Conservation (phyloP, 805 yeast species). For the Schizosaccharomyces octosporus region DNA sequence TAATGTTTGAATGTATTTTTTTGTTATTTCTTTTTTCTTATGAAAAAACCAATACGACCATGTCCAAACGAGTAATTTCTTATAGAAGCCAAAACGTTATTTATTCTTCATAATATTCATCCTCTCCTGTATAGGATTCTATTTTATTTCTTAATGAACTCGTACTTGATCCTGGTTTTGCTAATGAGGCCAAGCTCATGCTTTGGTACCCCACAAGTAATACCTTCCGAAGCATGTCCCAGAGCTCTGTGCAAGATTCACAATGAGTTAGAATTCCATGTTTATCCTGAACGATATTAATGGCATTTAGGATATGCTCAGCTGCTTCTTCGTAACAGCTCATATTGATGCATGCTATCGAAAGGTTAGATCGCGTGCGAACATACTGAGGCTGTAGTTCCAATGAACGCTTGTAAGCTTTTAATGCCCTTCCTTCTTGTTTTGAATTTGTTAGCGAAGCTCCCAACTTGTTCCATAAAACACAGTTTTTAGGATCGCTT, state of each 20-base stretch:
- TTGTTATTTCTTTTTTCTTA: too few species aligned
- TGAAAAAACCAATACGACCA: too few species aligned
- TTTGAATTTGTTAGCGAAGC: neutral
- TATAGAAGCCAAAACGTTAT: too few species aligned
- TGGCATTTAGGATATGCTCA: neutral
- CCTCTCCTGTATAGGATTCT: too few species aligned
- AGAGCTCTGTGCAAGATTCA: neutral
- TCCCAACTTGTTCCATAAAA: neutral
- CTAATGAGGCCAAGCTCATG: neutral
- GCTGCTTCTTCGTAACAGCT: neutral
- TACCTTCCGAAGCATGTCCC: neutral
- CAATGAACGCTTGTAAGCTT: neutral
- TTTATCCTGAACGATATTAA: neutral
- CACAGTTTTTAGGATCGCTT: neutral
- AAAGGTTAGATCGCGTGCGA: neutral
- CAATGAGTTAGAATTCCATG: neutral
- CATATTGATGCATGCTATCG: neutral
- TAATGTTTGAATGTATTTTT: too few species aligned
- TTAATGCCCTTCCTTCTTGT: neutral
- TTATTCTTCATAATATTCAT: too few species aligned
- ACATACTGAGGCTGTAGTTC: neutral
- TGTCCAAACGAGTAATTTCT: too few species aligned
- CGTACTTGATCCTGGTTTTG: neutral
- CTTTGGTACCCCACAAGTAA: neutral
- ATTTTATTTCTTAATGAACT: neutral